Conservation (phyloP, 2,329 filamentous ascomycete species). For the Tolypocladium endophyticum region DNA sequence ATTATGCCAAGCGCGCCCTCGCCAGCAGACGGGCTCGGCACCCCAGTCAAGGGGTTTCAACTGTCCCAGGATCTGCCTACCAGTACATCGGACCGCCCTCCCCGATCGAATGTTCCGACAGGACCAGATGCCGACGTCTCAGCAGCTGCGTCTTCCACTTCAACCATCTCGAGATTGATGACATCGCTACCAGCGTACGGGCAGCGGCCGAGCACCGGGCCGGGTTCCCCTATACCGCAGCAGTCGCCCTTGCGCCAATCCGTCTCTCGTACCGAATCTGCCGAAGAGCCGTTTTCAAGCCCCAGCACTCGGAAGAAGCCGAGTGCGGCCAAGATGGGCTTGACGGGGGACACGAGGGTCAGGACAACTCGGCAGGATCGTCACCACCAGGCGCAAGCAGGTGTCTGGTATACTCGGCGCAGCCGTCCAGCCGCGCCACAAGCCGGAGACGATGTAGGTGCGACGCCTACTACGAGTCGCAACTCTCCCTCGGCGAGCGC, state of each 20-base stretch:
- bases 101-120: constrained; percentile 1
- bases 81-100: not conserved
- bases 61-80: not conserved
- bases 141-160: not conserved
- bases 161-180: not conserved
- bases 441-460: not conserved
- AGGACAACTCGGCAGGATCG: constrained; percentile 2
- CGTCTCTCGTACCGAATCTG: not conserved
- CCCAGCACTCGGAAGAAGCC: constrained; percentile 6
- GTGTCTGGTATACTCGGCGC: constrained; percentile 13
- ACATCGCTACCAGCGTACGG: not conserved
- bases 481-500: not conserved
- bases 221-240: not conserved
- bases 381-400: constrained; percentile 7
- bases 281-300: not conserved
- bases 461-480: constrained; percentile 3
- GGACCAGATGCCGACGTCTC: not conserved
- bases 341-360: constrained; percentile 18
- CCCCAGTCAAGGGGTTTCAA: constrained; percentile 5
- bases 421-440: constrained; percentile 3
- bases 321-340: constrained; percentile 13
- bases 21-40: not conserved
- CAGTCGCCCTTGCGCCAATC: not conserved
- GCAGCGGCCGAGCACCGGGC: not conserved
- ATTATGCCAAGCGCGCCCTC: constrained; percentile 14